Conservation (phyloP, 164 flowering plant species). For the Magnolia officinalis region DNA sequence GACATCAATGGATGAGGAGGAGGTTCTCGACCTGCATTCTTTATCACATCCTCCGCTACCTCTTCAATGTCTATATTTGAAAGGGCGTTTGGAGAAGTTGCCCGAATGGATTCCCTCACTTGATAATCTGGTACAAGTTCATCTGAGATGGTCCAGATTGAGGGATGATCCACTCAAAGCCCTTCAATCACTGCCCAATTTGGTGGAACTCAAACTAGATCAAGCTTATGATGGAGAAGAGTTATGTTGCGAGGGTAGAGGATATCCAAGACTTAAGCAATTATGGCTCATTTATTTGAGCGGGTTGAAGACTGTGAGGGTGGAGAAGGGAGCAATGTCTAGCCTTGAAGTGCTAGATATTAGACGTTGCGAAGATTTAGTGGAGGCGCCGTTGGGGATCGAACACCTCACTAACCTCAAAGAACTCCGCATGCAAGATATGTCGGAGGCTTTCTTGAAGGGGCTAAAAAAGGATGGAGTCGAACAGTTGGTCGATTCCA, state of each 20-base stretch:
- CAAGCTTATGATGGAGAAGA: background rate
- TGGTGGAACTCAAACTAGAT: background rate
- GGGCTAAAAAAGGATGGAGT: background rate
- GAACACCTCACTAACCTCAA: background rate
- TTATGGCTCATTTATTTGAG: background rate
- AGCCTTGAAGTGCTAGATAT: background rate
- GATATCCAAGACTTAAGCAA: background rate
- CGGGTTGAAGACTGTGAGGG: background rate
- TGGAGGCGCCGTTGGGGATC: background rate
- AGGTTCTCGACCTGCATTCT: slow-evolving; percentile 19
- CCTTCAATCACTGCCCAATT: background rate
- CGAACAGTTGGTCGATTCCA: background rate
- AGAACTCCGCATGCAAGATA: background rate
- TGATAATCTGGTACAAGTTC: background rate
- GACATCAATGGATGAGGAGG: slow-evolving; percentile 18
- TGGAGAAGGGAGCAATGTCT: background rate
- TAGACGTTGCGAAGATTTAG: background rate
- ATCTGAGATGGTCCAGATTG: background rate
- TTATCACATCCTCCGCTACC: slow-evolving; percentile 8
- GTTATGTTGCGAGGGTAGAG: background rate
- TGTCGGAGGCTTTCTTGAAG: background rate
- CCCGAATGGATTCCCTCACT: background rate
- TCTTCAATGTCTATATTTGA: background rate
- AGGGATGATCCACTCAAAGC: background rate
- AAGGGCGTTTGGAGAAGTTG: background rate